Evolutionary conservation across 352 stramenopile species (phyloP), one percentile per base, ranked within the genome.

Genomic region (Phytophthora ramorum): DNA sequence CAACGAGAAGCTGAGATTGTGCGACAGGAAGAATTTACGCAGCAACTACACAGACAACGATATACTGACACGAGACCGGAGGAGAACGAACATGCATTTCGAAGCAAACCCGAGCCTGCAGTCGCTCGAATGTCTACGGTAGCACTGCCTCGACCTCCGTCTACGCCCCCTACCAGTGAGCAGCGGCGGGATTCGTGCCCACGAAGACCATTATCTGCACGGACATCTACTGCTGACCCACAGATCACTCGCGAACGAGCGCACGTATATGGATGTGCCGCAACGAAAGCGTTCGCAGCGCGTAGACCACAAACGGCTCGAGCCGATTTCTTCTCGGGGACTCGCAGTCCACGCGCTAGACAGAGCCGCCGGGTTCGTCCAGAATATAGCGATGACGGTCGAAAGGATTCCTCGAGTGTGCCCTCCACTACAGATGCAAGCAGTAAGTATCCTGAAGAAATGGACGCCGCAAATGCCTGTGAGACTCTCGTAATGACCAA

Each of bases 401-500:
- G 22, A 54, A 43, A 46, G 1, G 38, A 50, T 22, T 10, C 1
- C 16, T 41, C 16, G 2, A 49, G 6, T 44, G 37, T 9, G 14
- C 17, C 48, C 16, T 46, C 37, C 4, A 34, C 8, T 8, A 17
- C 22, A 6, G n/a, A 56, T 43, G 30, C 46, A 56, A 58, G 22
- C 9, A 35, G 1, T 2, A 47, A 16, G 0, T 35, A 40, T 46
- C 40, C 10, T 37, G 47, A 54, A 20, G 20, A 19, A 32, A 12
- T 17, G 2, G 16, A 32, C 2, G 19, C 51, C 5, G 46, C 7
- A 24, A 78, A 75, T 58, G 78, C 78, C 13, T 91, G 79, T 20
- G 61, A 71, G 24, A 89, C 82, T 32, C 71, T 88, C 4, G 80
- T 91, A 4, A 91, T 91, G 82, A 61, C 72, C 14, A 88, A 89